Conservation (phyloP, 1,139 yeast species). For the Kodamaea alishanica region DNA sequence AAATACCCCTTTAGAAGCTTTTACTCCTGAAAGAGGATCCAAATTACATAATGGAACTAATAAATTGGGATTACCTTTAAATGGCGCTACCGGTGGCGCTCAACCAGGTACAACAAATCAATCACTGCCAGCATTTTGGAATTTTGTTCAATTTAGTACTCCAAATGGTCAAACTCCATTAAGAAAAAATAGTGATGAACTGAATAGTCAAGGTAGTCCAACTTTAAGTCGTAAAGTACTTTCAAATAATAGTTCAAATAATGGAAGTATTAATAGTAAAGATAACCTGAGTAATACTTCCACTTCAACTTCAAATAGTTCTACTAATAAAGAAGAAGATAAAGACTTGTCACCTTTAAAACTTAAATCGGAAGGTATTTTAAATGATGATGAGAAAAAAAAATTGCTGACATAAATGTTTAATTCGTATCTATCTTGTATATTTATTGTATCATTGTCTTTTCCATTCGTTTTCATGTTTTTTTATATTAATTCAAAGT, state of each 20-base stretch:
- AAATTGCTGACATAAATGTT: no score
- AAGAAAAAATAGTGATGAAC: constrained; percentile 37
- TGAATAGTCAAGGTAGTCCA: constrained; percentile 39
- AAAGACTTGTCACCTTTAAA: constrained; percentile 19
- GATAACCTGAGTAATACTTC: constrained; percentile 1
- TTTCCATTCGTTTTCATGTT: no score
- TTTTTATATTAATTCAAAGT: no score
- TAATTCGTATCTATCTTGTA: no score
- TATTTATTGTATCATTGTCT: not conserved
- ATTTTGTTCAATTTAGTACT: constrained; percentile 72
- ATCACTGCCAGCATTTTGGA: constrained; percentile 75
- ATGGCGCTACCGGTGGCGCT: constrained; percentile 20
- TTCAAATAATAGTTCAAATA: constrained; percentile 2
- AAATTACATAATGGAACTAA: constrained; percentile 19
- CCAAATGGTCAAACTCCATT: constrained; percentile 52
- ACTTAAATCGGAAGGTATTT: no score
- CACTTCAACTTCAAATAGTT: constrained; percentile 1
- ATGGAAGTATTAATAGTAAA: constrained; percentile 1
- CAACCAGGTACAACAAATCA: constrained; percentile 28
- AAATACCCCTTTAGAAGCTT: constrained; percentile 68
- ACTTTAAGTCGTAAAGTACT: constrained; percentile 31
- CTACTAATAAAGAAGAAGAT: constrained; percentile 9
- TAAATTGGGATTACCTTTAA: constrained; percentile 13
- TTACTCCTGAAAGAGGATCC: constrained; percentile 77
- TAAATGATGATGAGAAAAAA: no score